These are phyloP conservation scores for Pseudogymnoascus sp. DNA, from an alignment of 2,329 filamentous ascomycete species.

Conservation along the genomic window DNA sequence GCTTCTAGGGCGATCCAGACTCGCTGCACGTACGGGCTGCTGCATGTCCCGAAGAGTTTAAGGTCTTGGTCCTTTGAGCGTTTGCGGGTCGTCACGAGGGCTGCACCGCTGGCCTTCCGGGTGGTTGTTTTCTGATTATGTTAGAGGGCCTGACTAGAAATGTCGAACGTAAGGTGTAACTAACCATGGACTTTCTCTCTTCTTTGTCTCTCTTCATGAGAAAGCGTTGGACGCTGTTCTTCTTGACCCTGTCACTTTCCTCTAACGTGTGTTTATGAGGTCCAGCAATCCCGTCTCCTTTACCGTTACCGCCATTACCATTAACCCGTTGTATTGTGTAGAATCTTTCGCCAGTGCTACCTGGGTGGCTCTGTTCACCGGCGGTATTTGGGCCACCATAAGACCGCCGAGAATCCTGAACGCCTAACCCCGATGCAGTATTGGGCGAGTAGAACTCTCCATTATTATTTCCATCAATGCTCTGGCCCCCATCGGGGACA, in stretches of 20 bases:
- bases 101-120: conserved; percentile 65
- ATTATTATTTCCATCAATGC: conserved; percentile 17
- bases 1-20: conserved; percentile 84
- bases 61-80: conserved; percentile 64
- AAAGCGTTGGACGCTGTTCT: conserved; percentile 66
- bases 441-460: conserved; percentile 25
- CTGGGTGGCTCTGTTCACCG: conserved; percentile 35
- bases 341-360: conserved; percentile 46
- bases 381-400: conserved; percentile 17
- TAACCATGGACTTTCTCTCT: conserved; percentile 51
- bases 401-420: background rate
- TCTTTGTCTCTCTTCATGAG: conserved; percentile 59
- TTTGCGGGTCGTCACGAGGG: conserved; percentile 59
- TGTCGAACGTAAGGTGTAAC: conserved; percentile 23
- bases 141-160: conserved; percentile 20
- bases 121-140: conserved; percentile 56
- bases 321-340: conserved; percentile 75
- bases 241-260: conserved; percentile 73
- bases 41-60: conserved; percentile 71
- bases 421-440: background rate
- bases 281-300: conserved; percentile 59
- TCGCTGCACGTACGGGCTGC: conserved; percentile 70
- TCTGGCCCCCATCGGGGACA: conserved; percentile 24
- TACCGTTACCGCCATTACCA: conserved; percentile 66
- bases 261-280: conserved; percentile 68